These are phyloP conservation scores for Apiospora koreana DNA, from an alignment of 2,329 filamentous ascomycete genomes.

Conservation along the genomic window DNA sequence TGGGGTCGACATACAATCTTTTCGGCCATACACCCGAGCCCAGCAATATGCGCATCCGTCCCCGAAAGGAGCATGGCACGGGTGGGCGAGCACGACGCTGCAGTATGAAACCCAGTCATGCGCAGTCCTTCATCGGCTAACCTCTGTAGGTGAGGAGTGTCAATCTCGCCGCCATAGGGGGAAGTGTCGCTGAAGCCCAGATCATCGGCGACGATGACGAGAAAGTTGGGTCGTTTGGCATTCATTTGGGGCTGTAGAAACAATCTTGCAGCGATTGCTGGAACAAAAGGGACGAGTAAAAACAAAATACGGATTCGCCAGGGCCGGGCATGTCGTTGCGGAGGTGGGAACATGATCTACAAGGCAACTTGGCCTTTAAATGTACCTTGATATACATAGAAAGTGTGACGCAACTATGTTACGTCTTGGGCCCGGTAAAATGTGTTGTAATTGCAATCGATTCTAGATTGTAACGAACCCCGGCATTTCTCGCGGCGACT, in stretches of 20 bases:
- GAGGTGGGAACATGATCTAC: background rate
- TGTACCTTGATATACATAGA: background rate
- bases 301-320: background rate
- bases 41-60: constrained; percentile 52
- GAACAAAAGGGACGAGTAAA: background rate
- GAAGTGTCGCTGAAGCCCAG: constrained; percentile 47
- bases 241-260: background rate
- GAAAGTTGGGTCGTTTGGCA: constrained; percentile 43
- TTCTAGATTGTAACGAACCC: background rate
- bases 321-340: background rate
- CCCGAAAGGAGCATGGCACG: constrained; percentile 62
- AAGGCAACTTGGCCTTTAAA: background rate
- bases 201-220: constrained; percentile 47
- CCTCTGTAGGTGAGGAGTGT: constrained; percentile 57
- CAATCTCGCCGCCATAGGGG: constrained; percentile 59
- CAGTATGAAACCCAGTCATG: constrained; percentile 61
- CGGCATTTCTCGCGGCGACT: background rate
- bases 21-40: constrained; percentile 40
- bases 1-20: background rate
- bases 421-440: background rate
- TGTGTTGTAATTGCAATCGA: background rate
- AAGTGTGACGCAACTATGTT: background rate
- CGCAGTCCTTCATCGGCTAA: constrained; percentile 51
- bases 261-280: background rate
- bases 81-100: constrained; percentile 60